Conservation (phyloP, 2,329 filamentous ascomycete genomes). For the Lasiodiplodia sp. region DNA sequence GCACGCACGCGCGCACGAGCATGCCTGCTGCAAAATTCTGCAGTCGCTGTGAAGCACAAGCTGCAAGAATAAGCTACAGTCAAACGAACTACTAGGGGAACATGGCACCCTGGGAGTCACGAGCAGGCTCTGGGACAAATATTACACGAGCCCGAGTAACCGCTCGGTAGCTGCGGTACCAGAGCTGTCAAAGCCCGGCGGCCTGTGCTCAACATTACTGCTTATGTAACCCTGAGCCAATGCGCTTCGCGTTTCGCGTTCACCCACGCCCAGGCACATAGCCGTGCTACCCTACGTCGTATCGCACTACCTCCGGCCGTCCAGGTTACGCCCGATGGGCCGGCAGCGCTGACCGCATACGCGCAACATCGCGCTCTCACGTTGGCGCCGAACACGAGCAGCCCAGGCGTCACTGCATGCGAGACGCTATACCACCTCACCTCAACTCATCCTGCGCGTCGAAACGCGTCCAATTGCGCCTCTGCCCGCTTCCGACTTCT, state of each 20-base stretch:
- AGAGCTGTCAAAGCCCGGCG: background rate
- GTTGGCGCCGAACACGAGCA: slow-evolving; percentile 12
- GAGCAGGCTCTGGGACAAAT: background rate
- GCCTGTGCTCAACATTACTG: slow-evolving; percentile 8
- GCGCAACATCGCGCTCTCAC: slow-evolving; percentile 21
- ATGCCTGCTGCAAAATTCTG: background rate
- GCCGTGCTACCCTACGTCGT: slow-evolving; percentile 16
- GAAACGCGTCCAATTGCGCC: slow-evolving; percentile 28
- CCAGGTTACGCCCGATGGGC: slow-evolving; percentile 15
- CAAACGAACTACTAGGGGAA: background rate
- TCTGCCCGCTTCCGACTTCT: background rate
- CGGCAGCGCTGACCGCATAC: slow-evolving; percentile 25
- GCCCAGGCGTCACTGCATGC: slow-evolving; percentile 24
- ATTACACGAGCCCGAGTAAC: slow-evolving; percentile 5
- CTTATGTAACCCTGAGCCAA: slow-evolving; percentile 9
- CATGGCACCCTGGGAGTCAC: slow-evolving; percentile 1
- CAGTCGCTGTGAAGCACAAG: background rate
- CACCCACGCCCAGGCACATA: slow-evolving; percentile 18
- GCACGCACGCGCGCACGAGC: background rate
- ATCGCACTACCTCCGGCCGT: slow-evolving; percentile 2
- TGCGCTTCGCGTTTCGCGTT: slow-evolving; percentile 17
- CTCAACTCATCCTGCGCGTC: slow-evolving; percentile 8
- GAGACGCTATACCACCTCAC: slow-evolving; percentile 26
- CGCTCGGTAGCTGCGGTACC: background rate
- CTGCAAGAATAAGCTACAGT: slow-evolving; percentile 3